Evolutionary conservation across 2,329 filamentous ascomycete genomes (phyloP).

Genomic region (Lachnellula arida): DNA sequence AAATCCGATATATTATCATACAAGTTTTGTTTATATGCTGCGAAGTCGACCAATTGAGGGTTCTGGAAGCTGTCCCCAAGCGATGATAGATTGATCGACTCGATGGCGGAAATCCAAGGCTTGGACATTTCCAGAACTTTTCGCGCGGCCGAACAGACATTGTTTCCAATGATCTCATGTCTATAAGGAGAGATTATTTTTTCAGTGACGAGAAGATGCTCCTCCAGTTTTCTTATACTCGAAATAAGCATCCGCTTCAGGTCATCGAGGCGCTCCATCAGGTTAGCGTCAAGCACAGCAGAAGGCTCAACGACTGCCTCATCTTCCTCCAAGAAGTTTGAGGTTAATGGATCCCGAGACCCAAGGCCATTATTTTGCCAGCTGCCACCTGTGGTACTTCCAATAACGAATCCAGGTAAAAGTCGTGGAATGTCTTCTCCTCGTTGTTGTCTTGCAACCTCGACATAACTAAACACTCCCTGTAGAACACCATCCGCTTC

Average conservation of each 20-base stretch:
- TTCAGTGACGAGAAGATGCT: constrained; percentile 70
- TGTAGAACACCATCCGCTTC: constrained; percentile 96
- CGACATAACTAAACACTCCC: constrained; percentile 93
- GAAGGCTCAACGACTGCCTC: constrained; percentile 69
- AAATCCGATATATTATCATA: constrained; percentile 94
- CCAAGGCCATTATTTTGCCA: constrained; percentile 74
- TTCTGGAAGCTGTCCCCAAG: constrained; percentile 75
- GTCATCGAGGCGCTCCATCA: constrained; percentile 81
- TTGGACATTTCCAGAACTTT: constrained; percentile 85
- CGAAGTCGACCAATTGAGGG: constrained; percentile 82
- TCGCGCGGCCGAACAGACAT: constrained; percentile 71
- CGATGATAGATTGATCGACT: constrained; percentile 83
- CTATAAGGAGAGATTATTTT: constrained; percentile 75
- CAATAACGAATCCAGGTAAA: constrained; percentile 87
- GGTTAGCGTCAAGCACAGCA: constrained; percentile 65
- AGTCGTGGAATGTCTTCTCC: constrained; percentile 92
- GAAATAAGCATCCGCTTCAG: constrained; percentile 80
- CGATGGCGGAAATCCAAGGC: constrained; percentile 83
- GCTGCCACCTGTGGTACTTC: constrained; percentile 76
- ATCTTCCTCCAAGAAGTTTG: constrained; percentile 82
- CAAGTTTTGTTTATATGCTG: constrained; percentile 83
- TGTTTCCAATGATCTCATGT: constrained; percentile 77
- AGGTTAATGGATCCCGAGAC: constrained; percentile 65
- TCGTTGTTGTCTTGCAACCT: constrained; percentile 87
- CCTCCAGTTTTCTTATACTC: constrained; percentile 81